Base-by-base conservation (phyloP, 768 basidiomycete species). In the Ramaria sp. region DNA sequence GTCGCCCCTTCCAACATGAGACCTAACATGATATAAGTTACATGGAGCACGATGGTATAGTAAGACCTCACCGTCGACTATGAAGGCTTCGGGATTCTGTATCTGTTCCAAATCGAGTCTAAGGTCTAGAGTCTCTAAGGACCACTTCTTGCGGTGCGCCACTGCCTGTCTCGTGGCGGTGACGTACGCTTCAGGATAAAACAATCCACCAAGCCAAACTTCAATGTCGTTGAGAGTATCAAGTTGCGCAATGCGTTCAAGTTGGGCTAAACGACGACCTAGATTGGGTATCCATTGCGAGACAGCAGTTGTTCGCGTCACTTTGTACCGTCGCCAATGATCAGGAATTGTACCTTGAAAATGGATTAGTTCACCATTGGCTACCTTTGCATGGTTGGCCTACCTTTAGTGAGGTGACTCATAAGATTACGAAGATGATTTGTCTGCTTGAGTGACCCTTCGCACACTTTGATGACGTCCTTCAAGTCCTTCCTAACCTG, bases 101-200 rank as follows among this genome's bases (percentile, higher is more conserved):
- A 85, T 82, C 32, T 80, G 75, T 60, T 88, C 92, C 30, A 97
- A 79, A 53, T 90, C 90, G 20, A 99, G 72, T 55, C 83, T 71
- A 36, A 98, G 68, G 55, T 79, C 73, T 61, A 98, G 66, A 7
- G 89, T 91, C 68, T 99, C 95, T 58, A 99, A 70, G 67, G 91
- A 94, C 86, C 89, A 90, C 60, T 83, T 82, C 70, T 86, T 91
- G 53, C 83, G 76, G 65, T 97, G 94, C 1, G 95, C 96, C 4
- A 93, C 88, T n/a, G 89, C 82, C 67, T 99, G 95, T 49, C 95
- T 78, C 1, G 92, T 94, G 1, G 95, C 95, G 0, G 95, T 97
- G 62, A 98, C 78, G 65, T 92, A 98, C 3, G 93, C 94, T 63
- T 94, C 90, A 0, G 95, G 96, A 78, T 88, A 93, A 77, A 98